A percentile compares a stretch with the other conserved stretches of the same genome.
Evolutionary conservation across 179 eudicot genomes (phyloP).

Genomic region (Silene vulgaris): DNA sequence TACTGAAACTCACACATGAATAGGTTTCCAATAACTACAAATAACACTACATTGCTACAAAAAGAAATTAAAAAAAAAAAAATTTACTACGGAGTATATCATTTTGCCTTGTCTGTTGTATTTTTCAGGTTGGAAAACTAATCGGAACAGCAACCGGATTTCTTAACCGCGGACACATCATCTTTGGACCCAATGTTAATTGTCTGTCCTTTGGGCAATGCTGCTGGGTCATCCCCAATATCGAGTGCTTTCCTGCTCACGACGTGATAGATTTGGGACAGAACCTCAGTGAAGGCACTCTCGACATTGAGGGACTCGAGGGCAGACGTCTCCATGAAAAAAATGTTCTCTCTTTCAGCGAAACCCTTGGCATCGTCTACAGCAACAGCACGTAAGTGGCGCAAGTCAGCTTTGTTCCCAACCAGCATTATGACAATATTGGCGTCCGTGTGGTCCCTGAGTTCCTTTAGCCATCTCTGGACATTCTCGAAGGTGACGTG

Average conservation of each 20-base stretch:
- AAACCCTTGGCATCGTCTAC: slow-evolving; percentile 54
- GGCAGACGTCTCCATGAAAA: slow-evolving; percentile 89
- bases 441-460: slow-evolving; percentile 68
- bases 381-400: slow-evolving; percentile 68
- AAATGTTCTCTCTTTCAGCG: slow-evolving; percentile 55
- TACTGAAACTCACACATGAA: slow-evolving; percentile 7
- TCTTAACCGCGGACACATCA: slow-evolving; percentile 60
- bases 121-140: slow-evolving; percentile 4
- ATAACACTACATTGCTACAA: slow-evolving; percentile 8
- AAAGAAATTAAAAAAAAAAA: neutral
- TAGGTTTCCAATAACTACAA: slow-evolving; percentile 15
- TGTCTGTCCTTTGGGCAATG: slow-evolving; percentile 65
- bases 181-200: slow-evolving; percentile 58
- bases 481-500: slow-evolving; percentile 70
- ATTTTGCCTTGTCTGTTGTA: neutral
- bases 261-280: slow-evolving; percentile 67
- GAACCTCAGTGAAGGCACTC: slow-evolving; percentile 68
- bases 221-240: slow-evolving; percentile 59
- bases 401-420: slow-evolving; percentile 81
- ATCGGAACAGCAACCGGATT: slow-evolving; percentile 66
- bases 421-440: slow-evolving; percentile 81
- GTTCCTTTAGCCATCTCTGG: slow-evolving; percentile 86
- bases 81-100: neutral
- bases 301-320: slow-evolving; percentile 71
- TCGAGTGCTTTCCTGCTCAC: slow-evolving; percentile 79